phyloP scores from a whole-genome alignment of 257 asterid species.

The Solanum raphanifolium region DNA sequence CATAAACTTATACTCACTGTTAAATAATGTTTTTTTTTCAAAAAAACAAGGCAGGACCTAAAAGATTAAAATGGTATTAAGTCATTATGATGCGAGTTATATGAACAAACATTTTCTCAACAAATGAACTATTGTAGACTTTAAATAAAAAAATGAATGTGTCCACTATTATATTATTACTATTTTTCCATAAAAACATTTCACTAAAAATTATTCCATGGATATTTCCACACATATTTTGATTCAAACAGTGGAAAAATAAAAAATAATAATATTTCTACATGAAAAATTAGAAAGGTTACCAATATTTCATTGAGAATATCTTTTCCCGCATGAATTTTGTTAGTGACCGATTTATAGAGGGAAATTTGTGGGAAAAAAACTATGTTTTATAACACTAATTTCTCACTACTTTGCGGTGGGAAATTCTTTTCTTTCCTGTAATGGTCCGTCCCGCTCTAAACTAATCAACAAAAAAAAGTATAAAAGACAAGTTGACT shows the following conservation, averaged over 20 bases:
- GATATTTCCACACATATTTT: neutral
- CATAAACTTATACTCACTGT: constrained; percentile 58
- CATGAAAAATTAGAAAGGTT: neutral
- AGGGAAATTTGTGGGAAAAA: neutral
- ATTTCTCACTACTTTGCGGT: too few relatives aligned
- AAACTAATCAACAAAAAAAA: too few relatives aligned
- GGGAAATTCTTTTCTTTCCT: too few relatives aligned
- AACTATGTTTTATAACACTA: neutral
- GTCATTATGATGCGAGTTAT: neutral
- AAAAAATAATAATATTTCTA: too few relatives aligned
- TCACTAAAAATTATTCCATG: neutral
- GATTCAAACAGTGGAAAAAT: neutral
- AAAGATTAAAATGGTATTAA: neutral
- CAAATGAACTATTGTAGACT: neutral
- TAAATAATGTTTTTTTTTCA: constrained; percentile 56
- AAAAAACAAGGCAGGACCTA: constrained; percentile 61
- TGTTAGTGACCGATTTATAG: neutral
- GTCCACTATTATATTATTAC: neutral
- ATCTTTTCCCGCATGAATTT: neutral
- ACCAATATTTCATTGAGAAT: too few relatives aligned
- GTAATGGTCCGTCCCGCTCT: neutral
- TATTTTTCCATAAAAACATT: too few relatives aligned
- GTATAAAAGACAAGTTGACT: neutral
- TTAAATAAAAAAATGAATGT: neutral
- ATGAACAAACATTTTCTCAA: neutral